Evolutionary conservation across 1,284 basidiomycete genomes (phyloP).

Genomic region (Cutaneotrichosporon sp.): DNA sequence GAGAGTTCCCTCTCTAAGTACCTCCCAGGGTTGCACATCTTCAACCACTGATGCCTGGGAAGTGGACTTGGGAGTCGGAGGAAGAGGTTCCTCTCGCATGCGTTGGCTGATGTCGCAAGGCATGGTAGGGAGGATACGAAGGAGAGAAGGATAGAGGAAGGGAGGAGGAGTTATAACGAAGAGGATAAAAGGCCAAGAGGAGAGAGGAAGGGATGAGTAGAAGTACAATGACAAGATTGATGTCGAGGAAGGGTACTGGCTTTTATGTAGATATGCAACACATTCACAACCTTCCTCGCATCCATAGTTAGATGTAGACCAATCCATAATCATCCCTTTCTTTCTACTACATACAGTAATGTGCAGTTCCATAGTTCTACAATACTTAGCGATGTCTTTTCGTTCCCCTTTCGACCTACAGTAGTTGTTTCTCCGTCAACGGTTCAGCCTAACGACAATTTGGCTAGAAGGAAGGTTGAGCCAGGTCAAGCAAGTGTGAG

Average conservation of each 20-base stretch:
- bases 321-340: background rate
- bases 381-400: no score
- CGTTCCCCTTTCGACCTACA: no score
- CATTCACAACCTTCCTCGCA: background rate
- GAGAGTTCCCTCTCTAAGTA: background rate
- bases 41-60: background rate
- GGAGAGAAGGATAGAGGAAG: background rate
- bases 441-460: no score
- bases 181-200: background rate
- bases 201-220: background rate
- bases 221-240: background rate
- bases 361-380: no score
- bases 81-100: background rate
- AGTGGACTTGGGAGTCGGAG: background rate
- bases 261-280: background rate
- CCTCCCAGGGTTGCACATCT: background rate
- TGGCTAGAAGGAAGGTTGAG: no score
- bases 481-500: no score
- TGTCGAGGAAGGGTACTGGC: background rate
- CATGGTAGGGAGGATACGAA: background rate
- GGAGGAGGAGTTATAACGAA: background rate
- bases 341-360: background rate
- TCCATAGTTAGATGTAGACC: no score
- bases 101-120: background rate
- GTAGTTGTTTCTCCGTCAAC: no score